phyloP scores from a whole-genome alignment of 2,329 filamentous ascomycete species.

The Trichoderma koningiopsis region DNA sequence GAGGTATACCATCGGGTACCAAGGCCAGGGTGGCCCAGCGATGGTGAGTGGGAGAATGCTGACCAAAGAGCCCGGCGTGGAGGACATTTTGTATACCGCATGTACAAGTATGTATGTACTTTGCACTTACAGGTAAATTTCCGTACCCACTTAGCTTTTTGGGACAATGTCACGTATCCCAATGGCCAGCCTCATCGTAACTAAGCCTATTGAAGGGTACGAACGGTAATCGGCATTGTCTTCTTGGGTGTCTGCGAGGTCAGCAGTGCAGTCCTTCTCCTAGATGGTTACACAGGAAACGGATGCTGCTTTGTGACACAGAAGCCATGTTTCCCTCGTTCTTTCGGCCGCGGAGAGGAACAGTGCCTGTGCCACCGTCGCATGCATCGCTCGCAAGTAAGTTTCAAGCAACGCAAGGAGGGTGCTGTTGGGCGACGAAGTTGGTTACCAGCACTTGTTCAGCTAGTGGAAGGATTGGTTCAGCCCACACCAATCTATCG shows the following conservation, averaged over 20 bases:
- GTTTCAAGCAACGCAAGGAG: neutral
- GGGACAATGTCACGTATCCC: conserved; percentile 11
- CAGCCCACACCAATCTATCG: conserved; percentile 2
- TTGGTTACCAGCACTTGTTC: neutral
- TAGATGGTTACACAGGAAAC: neutral
- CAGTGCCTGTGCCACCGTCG: neutral
- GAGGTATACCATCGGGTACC: conserved; percentile 4
- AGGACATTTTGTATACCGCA: neutral
- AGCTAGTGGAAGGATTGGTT: conserved; percentile 9
- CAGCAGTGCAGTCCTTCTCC: neutral
- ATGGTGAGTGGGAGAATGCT: neutral
- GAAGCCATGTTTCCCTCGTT: neutral
- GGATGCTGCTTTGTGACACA: neutral
- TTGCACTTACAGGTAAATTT: conserved; percentile 17
- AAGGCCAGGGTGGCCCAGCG: conserved; percentile 1
- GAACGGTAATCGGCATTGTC: conserved; percentile 15
- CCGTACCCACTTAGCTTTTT: conserved; percentile 17
- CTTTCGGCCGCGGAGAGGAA: neutral
- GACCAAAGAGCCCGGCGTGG: conserved; percentile 8
- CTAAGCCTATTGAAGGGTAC: neutral
- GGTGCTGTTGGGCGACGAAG: neutral
- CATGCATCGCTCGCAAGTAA: neutral
- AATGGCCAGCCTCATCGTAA: conserved; percentile 15
- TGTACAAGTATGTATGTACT: neutral
- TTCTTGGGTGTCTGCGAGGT: neutral